phyloP scores from a whole-genome alignment of 768 basidiomycete species.

The Lyophyllum shimeji region DNA sequence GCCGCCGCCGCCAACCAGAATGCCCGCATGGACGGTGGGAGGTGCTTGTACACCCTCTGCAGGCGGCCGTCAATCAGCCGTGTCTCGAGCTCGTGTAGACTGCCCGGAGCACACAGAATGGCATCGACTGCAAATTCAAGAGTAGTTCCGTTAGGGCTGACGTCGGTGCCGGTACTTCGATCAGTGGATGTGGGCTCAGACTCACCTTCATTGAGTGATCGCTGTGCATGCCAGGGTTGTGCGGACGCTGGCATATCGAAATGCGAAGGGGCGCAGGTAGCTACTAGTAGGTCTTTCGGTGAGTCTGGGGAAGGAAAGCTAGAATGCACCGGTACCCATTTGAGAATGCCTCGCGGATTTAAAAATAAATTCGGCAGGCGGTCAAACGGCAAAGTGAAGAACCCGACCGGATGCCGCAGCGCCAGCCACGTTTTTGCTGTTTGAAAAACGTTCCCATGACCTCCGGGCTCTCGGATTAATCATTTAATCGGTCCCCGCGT shows the following conservation, averaged over 20 bases:
- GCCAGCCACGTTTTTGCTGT: neutral
- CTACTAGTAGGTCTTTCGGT: too few species aligned
- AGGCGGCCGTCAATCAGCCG: conserved; percentile 42
- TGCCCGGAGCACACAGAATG: conserved; percentile 39
- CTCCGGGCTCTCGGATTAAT: neutral
- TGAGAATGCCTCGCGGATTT: neutral
- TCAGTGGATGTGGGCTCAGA: neutral
- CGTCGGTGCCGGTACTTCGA: conserved; percentile 30
- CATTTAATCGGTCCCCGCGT: neutral
- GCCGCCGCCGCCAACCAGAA: conserved; percentile 44
- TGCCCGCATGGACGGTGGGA: conserved; percentile 45
- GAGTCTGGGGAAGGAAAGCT: neutral
- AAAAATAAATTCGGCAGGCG: neutral
- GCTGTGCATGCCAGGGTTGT: conserved; percentile 13
- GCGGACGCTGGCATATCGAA: conserved; percentile 1
- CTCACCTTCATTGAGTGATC: conserved; percentile 13
- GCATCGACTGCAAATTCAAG: conserved; percentile 26
- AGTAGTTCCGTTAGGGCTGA: conserved; percentile 26
- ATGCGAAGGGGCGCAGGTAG: neutral
- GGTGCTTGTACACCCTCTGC: conserved; percentile 51
- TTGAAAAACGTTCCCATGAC: neutral
- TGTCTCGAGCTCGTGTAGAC: conserved; percentile 41
- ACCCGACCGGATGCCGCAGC: neutral
- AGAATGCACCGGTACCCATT: neutral
- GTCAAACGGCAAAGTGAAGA: conserved; percentile 2